Conservation (phyloP, 2,329 filamentous ascomycete genomes). For the Xylariaceae sp. region DNA sequence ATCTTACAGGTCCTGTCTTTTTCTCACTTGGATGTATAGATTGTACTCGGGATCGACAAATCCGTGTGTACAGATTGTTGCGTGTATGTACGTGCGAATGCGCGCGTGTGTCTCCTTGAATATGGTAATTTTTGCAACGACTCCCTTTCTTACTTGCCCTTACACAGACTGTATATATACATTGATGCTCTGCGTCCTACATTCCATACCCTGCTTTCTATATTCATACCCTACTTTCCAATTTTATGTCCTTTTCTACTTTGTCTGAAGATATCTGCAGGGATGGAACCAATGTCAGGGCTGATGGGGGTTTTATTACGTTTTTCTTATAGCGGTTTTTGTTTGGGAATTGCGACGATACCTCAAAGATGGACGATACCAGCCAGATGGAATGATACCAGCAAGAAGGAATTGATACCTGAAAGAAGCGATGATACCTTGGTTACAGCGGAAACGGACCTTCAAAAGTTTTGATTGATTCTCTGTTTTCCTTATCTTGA, state of each 20-base stretch:
- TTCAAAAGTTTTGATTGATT: too few species aligned
- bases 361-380: neutral
- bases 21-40: neutral
- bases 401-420: too few species aligned
- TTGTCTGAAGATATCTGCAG: too few species aligned
- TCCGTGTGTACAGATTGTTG: neutral
- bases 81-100: neutral
- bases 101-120: neutral
- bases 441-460: too few species aligned
- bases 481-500: too few species aligned
- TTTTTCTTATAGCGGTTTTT: neutral
- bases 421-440: too few species aligned
- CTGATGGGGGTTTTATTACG: neutral
- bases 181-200: neutral
- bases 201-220: neutral
- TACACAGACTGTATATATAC: neutral
- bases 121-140: neutral
- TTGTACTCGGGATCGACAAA: neutral
- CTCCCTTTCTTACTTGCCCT: neutral
- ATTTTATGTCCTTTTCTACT: too few species aligned
- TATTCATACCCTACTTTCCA: neutral
- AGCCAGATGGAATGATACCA: too few species aligned
- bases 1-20: neutral
- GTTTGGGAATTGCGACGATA: neutral
- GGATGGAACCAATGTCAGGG: too few species aligned